Evolutionary conservation across 2,329 filamentous ascomycete genomes (phyloP).

Genomic region (Aspergillus ochraceus): DNA sequence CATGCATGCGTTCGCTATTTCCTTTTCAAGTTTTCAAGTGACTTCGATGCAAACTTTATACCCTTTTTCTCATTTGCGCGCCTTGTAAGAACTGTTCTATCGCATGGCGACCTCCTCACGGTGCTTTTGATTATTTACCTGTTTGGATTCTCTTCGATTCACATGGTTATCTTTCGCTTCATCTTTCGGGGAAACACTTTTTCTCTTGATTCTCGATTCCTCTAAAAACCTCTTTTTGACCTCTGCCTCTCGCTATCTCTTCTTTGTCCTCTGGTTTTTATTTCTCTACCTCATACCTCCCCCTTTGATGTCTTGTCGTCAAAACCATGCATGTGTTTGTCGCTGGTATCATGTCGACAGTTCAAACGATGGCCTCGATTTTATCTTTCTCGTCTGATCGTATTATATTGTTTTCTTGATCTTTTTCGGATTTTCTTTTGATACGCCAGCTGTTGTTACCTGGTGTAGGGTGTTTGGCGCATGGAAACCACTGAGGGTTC

Average conservation of each 20-base stretch:
- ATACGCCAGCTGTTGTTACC: conserved; percentile 19
- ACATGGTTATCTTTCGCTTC: conserved; percentile 6
- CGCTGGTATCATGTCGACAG: conserved; percentile 17
- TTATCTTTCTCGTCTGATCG: conserved; percentile 8
- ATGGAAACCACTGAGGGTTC: conserved; percentile 19
- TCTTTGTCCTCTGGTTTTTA: not conserved
- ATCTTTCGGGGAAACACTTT: conserved; percentile 6
- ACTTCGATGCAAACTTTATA: conserved; percentile 30
- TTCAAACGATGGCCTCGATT: conserved; percentile 7
- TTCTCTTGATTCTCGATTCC: conserved; percentile 3
- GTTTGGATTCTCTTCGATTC: conserved; percentile 13
- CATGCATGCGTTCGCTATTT: conserved; percentile 24
- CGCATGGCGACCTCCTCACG: conserved; percentile 11
- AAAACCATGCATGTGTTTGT: conserved; percentile 21
- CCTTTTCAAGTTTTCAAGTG: conserved; percentile 25
- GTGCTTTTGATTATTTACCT: conserved; percentile 10
- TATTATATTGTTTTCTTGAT: conserved; percentile 18
- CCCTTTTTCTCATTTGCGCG: conserved; percentile 24
- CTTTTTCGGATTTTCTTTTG: conserved; percentile 21
- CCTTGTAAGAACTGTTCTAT: conserved; percentile 23
- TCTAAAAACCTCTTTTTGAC: not conserved
- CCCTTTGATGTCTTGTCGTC: conserved; percentile 4
- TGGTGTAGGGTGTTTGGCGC: conserved; percentile 29
- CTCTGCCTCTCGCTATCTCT: conserved; percentile 5
- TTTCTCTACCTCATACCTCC: not conserved